Evolutionary conservation across 305 asterid species (phyloP), one percentile per base, ranked within the genome.

Genomic region (Striga hermonthica): DNA sequence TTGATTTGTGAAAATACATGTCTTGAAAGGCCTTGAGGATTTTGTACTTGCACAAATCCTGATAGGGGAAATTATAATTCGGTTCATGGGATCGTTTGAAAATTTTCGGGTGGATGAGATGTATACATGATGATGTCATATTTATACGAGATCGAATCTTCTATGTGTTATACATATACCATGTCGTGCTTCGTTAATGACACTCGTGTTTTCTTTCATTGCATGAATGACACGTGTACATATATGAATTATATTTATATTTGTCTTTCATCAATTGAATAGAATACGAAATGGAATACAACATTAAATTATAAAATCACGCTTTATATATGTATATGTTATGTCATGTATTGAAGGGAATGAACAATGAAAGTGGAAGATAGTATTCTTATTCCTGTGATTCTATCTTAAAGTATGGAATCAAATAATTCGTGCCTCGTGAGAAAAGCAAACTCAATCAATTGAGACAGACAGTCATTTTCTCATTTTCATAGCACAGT

Each of bases 361-460:
- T 6, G 4, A 16, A 52, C 1, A 34, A 52, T 52, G 35, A 5
- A 12, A 14, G 31, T 5, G 34, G 13, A 1, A 13, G 56, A 49
- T 9, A 15, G 5, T 22, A 49, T 22, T 22, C 31, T 28, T 5
- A 22, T 11, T 47, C 54, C 16, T 47, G 4, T 47, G 54, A 47
- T 7, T 47, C 54, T 4, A 16, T 47, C 16, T 16, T 0, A 5
- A 45, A 13, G 44, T 12, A 6, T 55, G 45, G 41, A 53, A 53
- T 38, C 44, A 14, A 64, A 49, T 9, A 53, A 38, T 48, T 58
- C 58, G 57, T 69, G 68, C 44, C n/a, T 43, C 49, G 41, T 34
- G 41, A 70, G 57, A 70, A 50, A 65, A 45, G 50, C 45, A 47
- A 3, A 34, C 48, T 54, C 59, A 54, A 54, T 4, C 11, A 58